These are phyloP conservation scores for Corymbia calophylla DNA, from an alignment of 441 rosid genomes.

Conservation along the genomic window DNA sequence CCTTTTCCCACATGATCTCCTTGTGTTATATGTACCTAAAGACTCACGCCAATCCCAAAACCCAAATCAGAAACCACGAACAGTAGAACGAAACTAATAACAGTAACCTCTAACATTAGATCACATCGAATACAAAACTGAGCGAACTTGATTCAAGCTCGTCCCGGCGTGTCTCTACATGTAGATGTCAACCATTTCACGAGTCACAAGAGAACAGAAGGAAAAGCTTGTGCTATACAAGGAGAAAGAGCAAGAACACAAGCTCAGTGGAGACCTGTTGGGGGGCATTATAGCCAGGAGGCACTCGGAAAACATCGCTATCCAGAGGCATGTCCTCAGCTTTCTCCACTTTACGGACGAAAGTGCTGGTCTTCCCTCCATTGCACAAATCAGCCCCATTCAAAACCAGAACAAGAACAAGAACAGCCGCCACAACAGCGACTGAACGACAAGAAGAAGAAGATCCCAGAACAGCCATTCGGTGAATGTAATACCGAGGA, in stretches of 20 bases:
- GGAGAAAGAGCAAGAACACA: background rate
- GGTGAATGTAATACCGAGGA: background rate
- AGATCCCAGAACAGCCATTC: background rate
- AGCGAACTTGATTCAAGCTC: background rate
- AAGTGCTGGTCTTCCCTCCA: background rate
- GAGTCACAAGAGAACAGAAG: background rate
- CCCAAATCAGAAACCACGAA: background rate
- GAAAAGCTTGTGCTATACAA: background rate
- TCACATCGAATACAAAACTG: background rate
- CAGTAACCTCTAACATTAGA: background rate
- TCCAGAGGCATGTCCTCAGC: background rate
- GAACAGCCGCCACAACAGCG: background rate
- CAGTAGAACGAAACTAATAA: background rate
- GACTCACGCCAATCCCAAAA: background rate
- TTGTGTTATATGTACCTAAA: constrained; percentile 7
- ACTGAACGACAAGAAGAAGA: background rate
- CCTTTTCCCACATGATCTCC: constrained; percentile 73
- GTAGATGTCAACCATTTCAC: background rate
- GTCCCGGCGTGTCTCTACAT: background rate
- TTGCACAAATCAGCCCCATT: background rate
- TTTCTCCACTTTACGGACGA: background rate
- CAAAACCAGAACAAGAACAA: background rate
- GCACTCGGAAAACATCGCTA: background rate
- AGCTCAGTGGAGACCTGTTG: background rate
- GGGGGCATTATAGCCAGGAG: background rate